Conservation (phyloP, 345 rosid species). For the Camelina hispida region DNA sequence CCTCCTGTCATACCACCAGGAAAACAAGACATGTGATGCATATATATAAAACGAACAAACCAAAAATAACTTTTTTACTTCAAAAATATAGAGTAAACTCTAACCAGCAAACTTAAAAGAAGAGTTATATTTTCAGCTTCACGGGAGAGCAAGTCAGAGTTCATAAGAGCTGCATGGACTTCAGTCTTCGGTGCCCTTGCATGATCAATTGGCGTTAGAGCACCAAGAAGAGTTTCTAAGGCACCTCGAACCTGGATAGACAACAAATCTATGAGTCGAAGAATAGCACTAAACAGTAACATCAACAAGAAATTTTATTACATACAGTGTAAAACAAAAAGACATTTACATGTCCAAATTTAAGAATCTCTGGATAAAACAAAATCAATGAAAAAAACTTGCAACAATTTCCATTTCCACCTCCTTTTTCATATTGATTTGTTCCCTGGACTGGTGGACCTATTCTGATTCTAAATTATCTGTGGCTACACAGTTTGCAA, state of each 20-base stretch:
- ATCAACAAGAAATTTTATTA: constrained; percentile 6
- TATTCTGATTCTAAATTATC: constrained; percentile 16
- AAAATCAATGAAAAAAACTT: constrained; percentile 11
- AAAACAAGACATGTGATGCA: constrained; percentile 12
- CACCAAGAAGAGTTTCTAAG: constrained; percentile 90
- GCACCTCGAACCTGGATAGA: constrained; percentile 81
- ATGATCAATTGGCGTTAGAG: constrained; percentile 86
- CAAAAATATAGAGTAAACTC: constrained; percentile 9
- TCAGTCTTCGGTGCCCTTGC: constrained; percentile 74
- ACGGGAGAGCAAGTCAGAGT: constrained; percentile 90
- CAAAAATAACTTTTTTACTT: neutral
- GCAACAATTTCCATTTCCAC: constrained; percentile 1
- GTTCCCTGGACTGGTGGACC: constrained; percentile 15
- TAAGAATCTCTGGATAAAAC: constrained; percentile 6
- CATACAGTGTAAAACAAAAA: constrained; percentile 24
- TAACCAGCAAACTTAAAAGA: constrained; percentile 90
- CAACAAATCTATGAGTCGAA: constrained; percentile 18
- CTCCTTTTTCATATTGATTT: constrained; percentile 13
- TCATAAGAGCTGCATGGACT: constrained; percentile 92
- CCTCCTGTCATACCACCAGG: constrained; percentile 61
- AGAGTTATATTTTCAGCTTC: constrained; percentile 95
- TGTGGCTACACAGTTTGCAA: neutral
- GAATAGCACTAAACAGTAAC: constrained; percentile 12
- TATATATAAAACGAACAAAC: neutral
- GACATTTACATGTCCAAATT: neutral